Evolutionary conservation across 495 filamentous ascomycete genomes (phyloP), one percentile per base, ranked within the genome.

Genomic region (Evernia prunastri): DNA sequence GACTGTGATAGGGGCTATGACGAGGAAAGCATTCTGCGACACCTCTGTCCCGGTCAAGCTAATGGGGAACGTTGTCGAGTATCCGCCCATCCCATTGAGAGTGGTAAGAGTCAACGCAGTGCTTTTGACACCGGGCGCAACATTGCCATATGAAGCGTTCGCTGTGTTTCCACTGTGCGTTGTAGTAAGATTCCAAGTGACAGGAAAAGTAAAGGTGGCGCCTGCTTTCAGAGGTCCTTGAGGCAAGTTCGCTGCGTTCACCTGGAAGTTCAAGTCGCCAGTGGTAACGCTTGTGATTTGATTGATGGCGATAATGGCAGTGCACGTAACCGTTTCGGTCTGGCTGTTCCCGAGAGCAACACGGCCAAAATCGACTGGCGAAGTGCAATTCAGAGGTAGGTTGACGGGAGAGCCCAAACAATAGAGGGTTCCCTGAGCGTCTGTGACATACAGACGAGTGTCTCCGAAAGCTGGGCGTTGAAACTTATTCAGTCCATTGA

Each of bases 351-450:
- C 73, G 25, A 80, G 67, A 6, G 72, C 54, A 12, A 79, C 70
- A 15, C 67, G 66, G 10, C 81, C 81, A 68, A 82, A 84, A 40
- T 76, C 62, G 35, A 78, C 71, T 63, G 63, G 71, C 58, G 61
- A 68, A 57, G 42, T 61, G 58, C 66, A 72, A 25, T 43, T 68
- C 40, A 70, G 67, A 61, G 74, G 74, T 25, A 76, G 58, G 56
- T 71, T 65, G 33, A 74, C 72, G 29, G 72, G 73, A 25, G 71
- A 75, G 2, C 76, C 77, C 61, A 77, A 71, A 35, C 72, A 75
- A 59, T 75, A 70, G 11, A 81, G 58, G n/a, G 61, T 60, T 6
- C 79, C 79, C 23, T 72, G 65, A 25, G 73, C 68, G 35, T 75
- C 72, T 37, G 67, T 69, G 33, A 76, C 66, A 11, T 49, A 49